Conservation (phyloP, 306 rosid genomes). For the Cercis canadensis region DNA sequence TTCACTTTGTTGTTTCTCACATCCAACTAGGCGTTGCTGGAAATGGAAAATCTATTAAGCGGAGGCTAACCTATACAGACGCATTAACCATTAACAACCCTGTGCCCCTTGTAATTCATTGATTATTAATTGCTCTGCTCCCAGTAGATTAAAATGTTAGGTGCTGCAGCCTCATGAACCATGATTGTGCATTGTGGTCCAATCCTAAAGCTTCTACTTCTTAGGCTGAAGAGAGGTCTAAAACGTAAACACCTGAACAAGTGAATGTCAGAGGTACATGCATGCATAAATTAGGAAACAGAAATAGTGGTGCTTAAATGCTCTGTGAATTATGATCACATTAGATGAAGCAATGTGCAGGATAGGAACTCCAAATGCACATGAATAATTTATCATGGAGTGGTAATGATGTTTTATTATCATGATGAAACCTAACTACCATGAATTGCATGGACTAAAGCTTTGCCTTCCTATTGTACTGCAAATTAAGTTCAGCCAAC, state of each 20-base stretch:
- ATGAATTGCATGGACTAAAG: slow-evolving; percentile 16
- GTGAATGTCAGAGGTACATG: not conserved
- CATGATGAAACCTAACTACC: slow-evolving; percentile 21
- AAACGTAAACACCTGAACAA: not conserved
- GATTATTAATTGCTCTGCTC: not conserved
- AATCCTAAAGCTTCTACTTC: not conserved
- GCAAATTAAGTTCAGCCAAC: slow-evolving; percentile 21
- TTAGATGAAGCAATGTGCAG: not conserved
- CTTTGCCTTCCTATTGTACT: slow-evolving; percentile 22
- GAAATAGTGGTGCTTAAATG: not conserved
- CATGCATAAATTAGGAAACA: not conserved
- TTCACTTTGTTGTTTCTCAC: too few relatives aligned
- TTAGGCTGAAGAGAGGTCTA: not conserved
- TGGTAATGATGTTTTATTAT: not conserved
- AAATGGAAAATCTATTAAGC: too few relatives aligned
- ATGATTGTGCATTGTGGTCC: slow-evolving; percentile 33
- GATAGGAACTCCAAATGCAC: too few relatives aligned
- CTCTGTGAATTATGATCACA: too few relatives aligned
- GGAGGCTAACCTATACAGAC: too few relatives aligned
- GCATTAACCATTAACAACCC: not conserved
- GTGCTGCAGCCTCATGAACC: too few relatives aligned
- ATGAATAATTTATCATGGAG: not conserved
- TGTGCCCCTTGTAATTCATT: too few relatives aligned
- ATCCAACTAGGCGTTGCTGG: too few relatives aligned
- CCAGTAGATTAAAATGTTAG: too few relatives aligned